Evolutionary conservation across 2,329 filamentous ascomycete species (phyloP), one percentile per base, ranked within the genome.

Genomic region (Aspergillus niger): DNA sequence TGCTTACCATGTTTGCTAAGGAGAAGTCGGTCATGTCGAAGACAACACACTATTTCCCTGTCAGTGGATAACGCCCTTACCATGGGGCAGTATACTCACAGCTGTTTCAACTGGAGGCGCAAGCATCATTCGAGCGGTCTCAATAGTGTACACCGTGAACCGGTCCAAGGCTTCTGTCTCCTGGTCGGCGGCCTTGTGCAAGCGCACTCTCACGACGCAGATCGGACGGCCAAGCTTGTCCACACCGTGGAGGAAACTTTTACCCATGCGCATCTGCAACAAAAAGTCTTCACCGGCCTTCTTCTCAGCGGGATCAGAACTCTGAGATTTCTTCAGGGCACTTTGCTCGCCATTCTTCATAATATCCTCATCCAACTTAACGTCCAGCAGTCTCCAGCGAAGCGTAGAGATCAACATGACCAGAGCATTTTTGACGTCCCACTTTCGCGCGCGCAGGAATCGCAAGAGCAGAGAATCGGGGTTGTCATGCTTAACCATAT

Each of bases 11-110:
- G 77, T 99, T 99, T 15, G 93, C 89, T 80, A 98, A 83, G 17
- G 90, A 91, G 76, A 98, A 98, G 64, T 89, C 87, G 7, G 91
- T 96, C 91, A 99, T 94, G 75, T 99, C 95, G 72, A 99, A 99
- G 50, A 99, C 80, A 65, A 99, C 86, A 44, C 91, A 95, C 91
- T 96, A 60, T 38, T 47, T 28, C 28, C 24, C n/a, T 26, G 60
- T 74, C 55, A 73, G 69, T 36, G 58, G 48, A 61, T 70, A 47
- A 2, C 5, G 13, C 32, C 13, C 20, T 44, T n/a, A 38, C 58
- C 44, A 63, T 58, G 44, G 43, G 30, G 30, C 49, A 20, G 13
- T 20, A 54, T 17, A 85, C 91, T 82, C 83, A 96, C 92, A 60
- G 94, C 95, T 61, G 95, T 99, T 72, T 98, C 95, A 28, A 96